Evolutionary conservation across 2,329 filamentous ascomycete species (phyloP), one percentile per base, ranked within the genome.

Genomic region (Calonectria fujianensis): DNA sequence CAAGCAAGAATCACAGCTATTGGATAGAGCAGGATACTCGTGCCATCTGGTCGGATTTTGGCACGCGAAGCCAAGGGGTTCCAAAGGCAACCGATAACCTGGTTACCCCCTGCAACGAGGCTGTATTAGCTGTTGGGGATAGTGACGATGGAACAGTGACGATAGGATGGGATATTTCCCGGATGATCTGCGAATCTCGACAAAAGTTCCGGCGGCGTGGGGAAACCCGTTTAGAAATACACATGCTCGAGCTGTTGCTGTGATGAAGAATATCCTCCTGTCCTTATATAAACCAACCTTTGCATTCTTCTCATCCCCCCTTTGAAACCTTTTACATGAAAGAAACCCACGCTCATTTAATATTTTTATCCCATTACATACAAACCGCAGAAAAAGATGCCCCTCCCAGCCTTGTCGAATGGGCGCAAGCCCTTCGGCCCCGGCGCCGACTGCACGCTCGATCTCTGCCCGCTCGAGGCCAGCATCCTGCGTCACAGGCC

Each of bases 391-490:
- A 73, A 65, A 52, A 74, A 65, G 10, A 74, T 73, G 31, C 69
- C 73, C 52, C 50, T 76, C 54, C 20, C 64, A 37, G 70, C 63
- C 4, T 32, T 80, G 37, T 79, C 79, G 37, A 75, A 76, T 63
- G 79, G 78, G 9, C 76, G 78, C 61, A 63, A 81, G 73, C 71
- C 78, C 5, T 81, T 81, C 48, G 79, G 79, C 45, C 73, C 78
- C 31, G 16, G 69, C 1, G 79, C 79, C 70, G 79, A 81, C 63
- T 81, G 79, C 54, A 81, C 79, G 0, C 79, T 81, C 52, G 77
- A 79, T 32, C 10, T 74, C 32, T 81, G 79, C 48, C 78, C 78
- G 7, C 70, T 81, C 24, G 79, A 81, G n/a, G 54, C 72, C 24
- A 81, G 79, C 24, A 70, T 81, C 1, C 67, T 81, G 16, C 76